Evolutionary conservation across 2,329 filamentous ascomycete genomes (phyloP), one percentile per base, ranked within the genome.

Genomic region (Fusarium sp.): DNA sequence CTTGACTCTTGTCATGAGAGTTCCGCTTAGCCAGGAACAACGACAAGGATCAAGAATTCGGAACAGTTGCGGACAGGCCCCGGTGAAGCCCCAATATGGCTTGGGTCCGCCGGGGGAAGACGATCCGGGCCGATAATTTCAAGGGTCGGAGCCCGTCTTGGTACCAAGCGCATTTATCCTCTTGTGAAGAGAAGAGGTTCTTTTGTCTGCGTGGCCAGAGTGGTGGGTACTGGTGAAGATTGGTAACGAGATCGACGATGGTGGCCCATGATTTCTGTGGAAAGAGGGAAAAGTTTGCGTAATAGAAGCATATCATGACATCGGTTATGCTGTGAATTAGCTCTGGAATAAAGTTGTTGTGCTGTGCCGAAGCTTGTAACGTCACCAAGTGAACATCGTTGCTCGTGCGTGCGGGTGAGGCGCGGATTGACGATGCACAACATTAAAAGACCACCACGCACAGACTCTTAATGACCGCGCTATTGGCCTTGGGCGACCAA

Each of bases 101-200:
- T 63, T 60, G 68, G 68, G 58, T 48, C 61, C 58, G 66, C 67
- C 68, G 62, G 71, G 65, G 71, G 71, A 73, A 74, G 69, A 52
- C 68, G 71, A 73, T 72, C 71, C 71, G 71, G 71, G 60, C 71
- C 71, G 71, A 72, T 72, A 69, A 50, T 70, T 45, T 65, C 64
- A 57, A 62, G 66, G 66, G 62, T 65, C 57, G 53, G 67, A 71
- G 67, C 71, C 71, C 67, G 64, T 58, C 49, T 57, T 65, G 61
- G 67, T 73, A 67, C 69, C 56, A 61, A 62, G 69, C 69, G 56
- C 68, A 40, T 47, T 65, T 70, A 50, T 65, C 58, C 59, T 56
- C 52, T 53, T 58, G 61, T 60, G 32, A 60, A 54, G 37, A 54
- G 43, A 22, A 40, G 55, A 64, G 50, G 62, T 69, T 69, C 66